Evolutionary conservation across 225 moss, liverwort and hornwort genomes (phyloP).

Genomic region (Sphagnum contortum): DNA sequence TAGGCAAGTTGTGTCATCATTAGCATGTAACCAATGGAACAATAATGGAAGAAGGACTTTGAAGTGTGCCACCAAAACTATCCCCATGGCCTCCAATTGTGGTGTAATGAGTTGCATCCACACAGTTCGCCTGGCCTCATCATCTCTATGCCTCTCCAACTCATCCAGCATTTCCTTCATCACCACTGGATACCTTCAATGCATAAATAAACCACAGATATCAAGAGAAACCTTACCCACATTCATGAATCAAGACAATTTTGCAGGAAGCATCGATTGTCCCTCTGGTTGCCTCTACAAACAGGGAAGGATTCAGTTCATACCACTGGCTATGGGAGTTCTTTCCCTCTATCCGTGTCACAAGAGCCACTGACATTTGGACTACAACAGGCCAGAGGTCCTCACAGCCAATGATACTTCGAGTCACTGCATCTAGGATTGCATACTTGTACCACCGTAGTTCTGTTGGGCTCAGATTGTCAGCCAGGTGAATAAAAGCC

Average conservation of each 20-base stretch:
- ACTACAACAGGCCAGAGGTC: conserved; percentile 86
- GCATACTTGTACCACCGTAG: conserved; percentile 69
- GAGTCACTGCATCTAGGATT: conserved; percentile 70
- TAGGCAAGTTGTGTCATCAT: conserved; percentile 64
- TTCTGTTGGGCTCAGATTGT: conserved; percentile 53
- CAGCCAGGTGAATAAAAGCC: conserved; percentile 56
- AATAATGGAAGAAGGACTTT: conserved; percentile 66
- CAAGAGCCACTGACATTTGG: conserved; percentile 69
- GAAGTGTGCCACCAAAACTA: conserved; percentile 78
- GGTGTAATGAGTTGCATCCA: conserved; percentile 75
- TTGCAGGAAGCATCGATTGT: not conserved
- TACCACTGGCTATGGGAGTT: conserved; percentile 76
- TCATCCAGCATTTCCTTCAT: conserved; percentile 82
- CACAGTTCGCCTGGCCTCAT: conserved; percentile 36
- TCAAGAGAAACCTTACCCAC: not conserved
- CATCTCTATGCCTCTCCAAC: conserved; percentile 63
- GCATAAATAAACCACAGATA: not conserved
- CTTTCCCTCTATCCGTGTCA: conserved; percentile 60
- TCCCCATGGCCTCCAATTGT: conserved; percentile 73
- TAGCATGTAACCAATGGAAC: conserved; percentile 71
- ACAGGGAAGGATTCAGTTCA: conserved; percentile 2
- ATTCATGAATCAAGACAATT: not conserved
- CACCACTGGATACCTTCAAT: conserved; percentile 58
- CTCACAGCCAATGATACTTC: conserved; percentile 59
- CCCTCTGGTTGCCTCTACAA: not conserved